These are phyloP conservation scores for Histomonas meleagridis DNA, from an alignment of 208 protist species.

Conservation along the genomic window DNA sequence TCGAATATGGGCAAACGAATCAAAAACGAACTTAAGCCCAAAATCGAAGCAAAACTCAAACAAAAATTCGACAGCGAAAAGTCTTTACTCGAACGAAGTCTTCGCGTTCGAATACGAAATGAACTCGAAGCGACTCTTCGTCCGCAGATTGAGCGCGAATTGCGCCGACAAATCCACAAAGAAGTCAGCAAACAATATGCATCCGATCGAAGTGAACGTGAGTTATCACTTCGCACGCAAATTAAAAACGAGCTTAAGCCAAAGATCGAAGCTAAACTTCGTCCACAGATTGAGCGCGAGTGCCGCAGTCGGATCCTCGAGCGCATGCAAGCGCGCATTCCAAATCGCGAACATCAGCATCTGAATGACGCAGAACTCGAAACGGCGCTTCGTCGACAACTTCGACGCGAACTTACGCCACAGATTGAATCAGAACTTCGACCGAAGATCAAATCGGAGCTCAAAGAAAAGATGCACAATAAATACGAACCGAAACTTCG, in stretches of 20 bases:
- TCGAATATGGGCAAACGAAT: neutral
- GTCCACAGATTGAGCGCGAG: neutral
- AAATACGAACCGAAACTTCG: neutral
- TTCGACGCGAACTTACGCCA: neutral
- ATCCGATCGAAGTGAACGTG: neutral
- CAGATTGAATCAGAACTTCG: no score
- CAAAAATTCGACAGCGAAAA: neutral
- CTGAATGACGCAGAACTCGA: neutral
- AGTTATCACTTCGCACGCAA: neutral
- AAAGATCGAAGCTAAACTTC: neutral
- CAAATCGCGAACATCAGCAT: no score
- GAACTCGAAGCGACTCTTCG: neutral
- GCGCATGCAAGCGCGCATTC: constrained; percentile 52
- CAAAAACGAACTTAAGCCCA: neutral
- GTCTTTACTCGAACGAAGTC: no score
- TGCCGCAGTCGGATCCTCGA: constrained; percentile 45
- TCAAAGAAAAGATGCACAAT: no score
- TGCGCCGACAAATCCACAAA: neutral
- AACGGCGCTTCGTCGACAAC: neutral
- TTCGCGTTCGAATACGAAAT: neutral
- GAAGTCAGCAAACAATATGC: neutral
- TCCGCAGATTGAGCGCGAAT: neutral
- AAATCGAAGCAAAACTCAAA: neutral
- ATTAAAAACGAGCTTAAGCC: neutral
- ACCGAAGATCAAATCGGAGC: no score